A percentile compares a stretch with the other conserved stretches of the same genome.
These are phyloP conservation scores for Teratosphaeria destructans DNA, from an alignment of 2,329 filamentous ascomycete species.

Conservation along the genomic window DNA sequence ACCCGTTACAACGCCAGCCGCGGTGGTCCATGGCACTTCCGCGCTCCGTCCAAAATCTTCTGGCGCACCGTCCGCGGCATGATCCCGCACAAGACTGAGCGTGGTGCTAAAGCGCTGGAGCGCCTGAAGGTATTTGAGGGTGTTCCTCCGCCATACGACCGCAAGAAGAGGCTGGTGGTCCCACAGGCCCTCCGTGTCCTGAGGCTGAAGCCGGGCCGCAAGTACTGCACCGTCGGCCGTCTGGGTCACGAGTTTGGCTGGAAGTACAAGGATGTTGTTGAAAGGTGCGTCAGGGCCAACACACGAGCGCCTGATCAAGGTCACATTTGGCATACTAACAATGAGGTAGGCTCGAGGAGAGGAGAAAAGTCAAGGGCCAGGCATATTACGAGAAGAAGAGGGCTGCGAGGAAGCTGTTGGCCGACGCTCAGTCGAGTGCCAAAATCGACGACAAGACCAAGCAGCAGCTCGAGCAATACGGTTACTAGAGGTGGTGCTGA, in stretches of 20 bases:
- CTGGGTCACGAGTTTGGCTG: conserved; percentile 98
- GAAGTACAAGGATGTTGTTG: conserved; percentile 99
- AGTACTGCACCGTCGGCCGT: conserved; percentile 99
- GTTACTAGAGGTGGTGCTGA: conserved; percentile 57
- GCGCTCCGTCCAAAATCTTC: conserved; percentile 97
- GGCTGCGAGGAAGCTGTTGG: conserved; percentile 79
- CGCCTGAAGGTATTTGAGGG: conserved; percentile 99
- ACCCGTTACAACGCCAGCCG: conserved; percentile 99
- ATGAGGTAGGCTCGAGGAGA: conserved; percentile 80
- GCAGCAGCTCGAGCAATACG: conserved; percentile 77
- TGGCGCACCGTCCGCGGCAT: conserved; percentile 99
- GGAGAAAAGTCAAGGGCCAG: conserved; percentile 97
- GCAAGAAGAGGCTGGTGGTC: conserved; percentile 99
- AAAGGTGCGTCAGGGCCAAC: conserved; percentile 57
- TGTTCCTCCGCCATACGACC: conserved; percentile 97
- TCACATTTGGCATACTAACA: conserved; percentile 14
- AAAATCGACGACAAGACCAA: conserved; percentile 77
- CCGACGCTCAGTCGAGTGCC: conserved; percentile 86
- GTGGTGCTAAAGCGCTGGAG: conserved; percentile 91
- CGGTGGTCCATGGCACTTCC: conserved; percentile 99
- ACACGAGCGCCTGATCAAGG: not conserved
- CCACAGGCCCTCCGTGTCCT: conserved; percentile 95
- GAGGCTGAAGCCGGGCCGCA: conserved; percentile 95
- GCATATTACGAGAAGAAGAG: conserved; percentile 99
- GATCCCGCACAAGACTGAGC: conserved; percentile 99